Percentiles rank a stretch among this genome's conserved stretches.
Conservation (phyloP, 352 stramenopile species). For the Phytophthora rubi region DNA sequence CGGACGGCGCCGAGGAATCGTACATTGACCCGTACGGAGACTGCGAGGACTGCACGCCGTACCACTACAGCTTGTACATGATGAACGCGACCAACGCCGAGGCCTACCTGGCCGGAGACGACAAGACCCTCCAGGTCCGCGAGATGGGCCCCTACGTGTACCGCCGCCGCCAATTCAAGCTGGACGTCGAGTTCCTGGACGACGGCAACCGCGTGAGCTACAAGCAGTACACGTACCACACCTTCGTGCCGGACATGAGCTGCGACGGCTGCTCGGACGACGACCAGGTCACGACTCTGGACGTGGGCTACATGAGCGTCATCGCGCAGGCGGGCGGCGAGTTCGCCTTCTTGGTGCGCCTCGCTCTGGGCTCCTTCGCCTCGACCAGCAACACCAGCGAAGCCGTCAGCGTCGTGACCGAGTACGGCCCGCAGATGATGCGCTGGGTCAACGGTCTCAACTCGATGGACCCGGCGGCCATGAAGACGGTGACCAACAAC, state of each 20-base stretch:
- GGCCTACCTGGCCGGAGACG: constrained; percentile 50
- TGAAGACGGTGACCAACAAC: constrained; percentile 46
- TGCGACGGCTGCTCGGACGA: constrained; percentile 59
- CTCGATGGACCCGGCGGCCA: constrained; percentile 55
- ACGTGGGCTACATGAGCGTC: constrained; percentile 76
- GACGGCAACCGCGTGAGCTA: constrained; percentile 58
- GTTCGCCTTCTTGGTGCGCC: constrained; percentile 49
- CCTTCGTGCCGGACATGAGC: constrained; percentile 50
- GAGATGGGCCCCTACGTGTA: constrained; percentile 77
- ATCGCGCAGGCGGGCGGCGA: constrained; percentile 71
- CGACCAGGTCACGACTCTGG: constrained; percentile 55
- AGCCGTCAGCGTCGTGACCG: constrained; percentile 37
- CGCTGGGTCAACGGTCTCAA: constrained; percentile 69
- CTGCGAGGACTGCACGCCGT: constrained; percentile 68
- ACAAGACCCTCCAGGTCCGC: constrained; percentile 57
- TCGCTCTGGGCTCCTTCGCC: constrained; percentile 63
- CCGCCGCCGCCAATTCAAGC: constrained; percentile 55
- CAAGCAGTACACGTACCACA: constrained; percentile 78
- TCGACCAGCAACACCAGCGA: constrained; percentile 35
- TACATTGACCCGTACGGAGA: constrained; percentile 62
- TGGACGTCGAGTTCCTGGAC: constrained; percentile 61
- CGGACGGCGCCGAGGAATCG: constrained; percentile 42
- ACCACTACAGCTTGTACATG: constrained; percentile 58
- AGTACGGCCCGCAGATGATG: constrained; percentile 70
- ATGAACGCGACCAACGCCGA: constrained; percentile 56